Conservation (phyloP, 169 alveolate species). For the Eimeria falciformis region DNA sequence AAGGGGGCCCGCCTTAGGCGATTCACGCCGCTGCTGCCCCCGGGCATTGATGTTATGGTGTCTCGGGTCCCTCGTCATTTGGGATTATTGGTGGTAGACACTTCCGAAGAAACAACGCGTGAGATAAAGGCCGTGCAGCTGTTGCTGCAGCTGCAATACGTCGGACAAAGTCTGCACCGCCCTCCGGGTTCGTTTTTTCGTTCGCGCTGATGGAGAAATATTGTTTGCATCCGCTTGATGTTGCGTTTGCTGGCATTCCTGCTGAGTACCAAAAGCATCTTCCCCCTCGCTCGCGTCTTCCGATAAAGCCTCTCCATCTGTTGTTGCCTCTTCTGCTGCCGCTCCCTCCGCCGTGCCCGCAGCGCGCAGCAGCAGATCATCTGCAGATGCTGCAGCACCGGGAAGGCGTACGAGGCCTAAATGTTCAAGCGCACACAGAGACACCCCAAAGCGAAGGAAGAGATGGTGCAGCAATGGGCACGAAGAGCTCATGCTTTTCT, state of each 20-base stretch:
- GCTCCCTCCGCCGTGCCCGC: constrained; percentile 7
- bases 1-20: no score
- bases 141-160: constrained; percentile 62
- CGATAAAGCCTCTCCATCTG: neutral
- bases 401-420: constrained; percentile 52
- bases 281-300: neutral
- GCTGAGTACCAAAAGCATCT: neutral
- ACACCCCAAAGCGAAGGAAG: constrained; percentile 28
- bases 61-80: neutral
- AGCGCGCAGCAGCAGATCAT: constrained; percentile 47
- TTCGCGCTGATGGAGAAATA: neutral
- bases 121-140: constrained; percentile 49
- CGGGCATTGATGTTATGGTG: neutral
- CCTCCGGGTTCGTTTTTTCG: neutral
- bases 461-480: constrained; percentile 52
- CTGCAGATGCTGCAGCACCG: constrained; percentile 33
- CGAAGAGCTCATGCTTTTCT: neutral
- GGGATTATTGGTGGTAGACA: constrained; percentile 22
- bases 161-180: neutral
- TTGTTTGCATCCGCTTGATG: neutral
- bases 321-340: neutral
- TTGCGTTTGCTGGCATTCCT: neutral
- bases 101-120: constrained; percentile 65
- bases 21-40: neutral
- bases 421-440: constrained; percentile 46